Evolutionary conservation across 225 moss, liverwort and hornwort genomes (phyloP).

Genomic region (Polytrichum formosum): DNA sequence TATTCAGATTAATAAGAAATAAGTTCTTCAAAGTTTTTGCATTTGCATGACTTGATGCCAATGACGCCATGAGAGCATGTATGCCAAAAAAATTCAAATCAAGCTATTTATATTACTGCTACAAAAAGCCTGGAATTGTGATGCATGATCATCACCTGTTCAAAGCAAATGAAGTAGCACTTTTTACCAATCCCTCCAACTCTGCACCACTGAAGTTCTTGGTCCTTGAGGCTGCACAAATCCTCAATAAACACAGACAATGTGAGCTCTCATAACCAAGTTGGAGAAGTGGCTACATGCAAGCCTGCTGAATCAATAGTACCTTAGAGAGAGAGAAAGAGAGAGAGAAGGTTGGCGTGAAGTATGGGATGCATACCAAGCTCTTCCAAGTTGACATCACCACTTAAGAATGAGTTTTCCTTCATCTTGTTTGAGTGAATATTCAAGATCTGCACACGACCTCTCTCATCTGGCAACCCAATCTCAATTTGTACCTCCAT

Average conservation of each 20-base stretch:
- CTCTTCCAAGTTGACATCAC: constrained; percentile 54
- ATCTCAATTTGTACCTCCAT: constrained; percentile 99
- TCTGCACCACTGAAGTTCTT: constrained; percentile 99
- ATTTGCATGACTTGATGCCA: no score
- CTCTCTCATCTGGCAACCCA: constrained; percentile 89
- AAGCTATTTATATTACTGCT: no score
- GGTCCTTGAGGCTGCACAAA: constrained; percentile 58
- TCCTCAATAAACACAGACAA: neutral
- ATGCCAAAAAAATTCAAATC: no score
- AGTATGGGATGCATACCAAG: constrained; percentile 50
- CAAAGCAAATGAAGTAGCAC: constrained; percentile 91
- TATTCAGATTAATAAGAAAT: no score
- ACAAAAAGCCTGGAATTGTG: neutral
- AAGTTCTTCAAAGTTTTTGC: no score
- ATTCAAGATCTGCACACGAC: constrained; percentile 82
- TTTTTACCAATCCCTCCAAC: constrained; percentile 95
- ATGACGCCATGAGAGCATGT: no score
- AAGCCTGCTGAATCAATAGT: neutral
- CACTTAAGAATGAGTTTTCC: constrained; percentile 73
- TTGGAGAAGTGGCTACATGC: neutral
- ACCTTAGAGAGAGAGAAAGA: neutral
- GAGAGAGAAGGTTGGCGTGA: neutral
- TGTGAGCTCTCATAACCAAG: neutral
- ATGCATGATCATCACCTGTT: constrained; percentile 40
- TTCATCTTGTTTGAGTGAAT: constrained; percentile 95